Evolutionary conservation across 331 rosid species (phyloP).

Genomic region (Phaseolus coccineus): DNA sequence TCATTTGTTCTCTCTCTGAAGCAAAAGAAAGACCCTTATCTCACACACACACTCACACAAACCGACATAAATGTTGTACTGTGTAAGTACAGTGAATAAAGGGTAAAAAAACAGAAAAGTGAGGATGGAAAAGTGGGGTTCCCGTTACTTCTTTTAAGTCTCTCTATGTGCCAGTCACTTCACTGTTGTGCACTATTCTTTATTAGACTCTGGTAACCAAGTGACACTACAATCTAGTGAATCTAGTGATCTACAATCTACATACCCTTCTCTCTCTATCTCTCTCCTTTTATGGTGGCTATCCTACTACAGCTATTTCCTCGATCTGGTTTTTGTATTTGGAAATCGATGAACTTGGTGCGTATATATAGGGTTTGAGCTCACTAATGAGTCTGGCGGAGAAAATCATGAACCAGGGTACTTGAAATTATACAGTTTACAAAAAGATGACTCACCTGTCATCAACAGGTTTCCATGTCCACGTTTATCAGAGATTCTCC

Average conservation of each 20-base stretch:
- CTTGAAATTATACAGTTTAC: slow-evolving; percentile 17
- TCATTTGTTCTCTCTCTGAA: not conserved
- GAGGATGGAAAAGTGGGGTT: slow-evolving; percentile 36
- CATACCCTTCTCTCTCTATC: not conserved
- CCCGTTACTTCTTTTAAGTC: slow-evolving; percentile 2
- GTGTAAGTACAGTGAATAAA: slow-evolving; percentile 36
- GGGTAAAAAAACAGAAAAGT: slow-evolving; percentile 32
- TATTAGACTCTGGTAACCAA: not conserved
- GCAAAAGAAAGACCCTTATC: not conserved
- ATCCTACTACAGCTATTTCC: slow-evolving; percentile 9
- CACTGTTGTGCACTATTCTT: slow-evolving; percentile 57
- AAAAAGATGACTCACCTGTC: not conserved
- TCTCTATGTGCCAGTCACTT: slow-evolving; percentile 22
- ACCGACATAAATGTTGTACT: slow-evolving; percentile 36
- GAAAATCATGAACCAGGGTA: slow-evolving; percentile 49
- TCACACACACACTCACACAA: not conserved
- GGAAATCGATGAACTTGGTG: slow-evolving; percentile 30
- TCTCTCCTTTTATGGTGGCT: slow-evolving; percentile 19
- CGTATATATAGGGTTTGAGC: slow-evolving; percentile 59
- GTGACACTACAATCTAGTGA: slow-evolving; percentile 14
- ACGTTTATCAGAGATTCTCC: not conserved
- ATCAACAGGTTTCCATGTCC: slow-evolving; percentile 28
- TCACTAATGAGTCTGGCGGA: slow-evolving; percentile 47
- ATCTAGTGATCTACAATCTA: slow-evolving; percentile 3
- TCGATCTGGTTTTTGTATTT: slow-evolving; percentile 22